Conservation (phyloP, 768 basidiomycete genomes). For the Termitomyces sp. region DNA sequence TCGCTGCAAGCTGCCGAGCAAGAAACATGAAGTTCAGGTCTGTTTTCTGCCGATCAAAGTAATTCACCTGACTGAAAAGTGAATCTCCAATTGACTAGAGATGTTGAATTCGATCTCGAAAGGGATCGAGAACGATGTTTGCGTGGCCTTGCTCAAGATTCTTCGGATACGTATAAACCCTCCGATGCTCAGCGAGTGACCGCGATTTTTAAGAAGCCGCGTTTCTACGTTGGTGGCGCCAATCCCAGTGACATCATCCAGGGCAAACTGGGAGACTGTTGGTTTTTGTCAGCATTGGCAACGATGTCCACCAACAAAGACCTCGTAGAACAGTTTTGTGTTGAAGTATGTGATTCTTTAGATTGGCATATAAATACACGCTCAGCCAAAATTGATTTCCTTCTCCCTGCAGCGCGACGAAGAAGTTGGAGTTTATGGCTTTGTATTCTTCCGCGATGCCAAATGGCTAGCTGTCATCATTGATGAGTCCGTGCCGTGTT, state of each 20-base stretch:
- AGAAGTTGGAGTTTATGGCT: conserved; percentile 48
- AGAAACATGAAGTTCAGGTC: conserved; percentile 53
- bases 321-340: conserved; percentile 51
- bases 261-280: conserved; percentile 51
- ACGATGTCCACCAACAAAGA: conserved; percentile 42
- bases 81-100: conserved; percentile 27
- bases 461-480: conserved; percentile 47
- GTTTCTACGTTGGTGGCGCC: conserved; percentile 45
- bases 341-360: conserved; percentile 31
- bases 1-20: conserved; percentile 41
- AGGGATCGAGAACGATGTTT: conserved; percentile 38
- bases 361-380: too few relatives aligned
- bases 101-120: conserved; percentile 54
- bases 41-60: not conserved
- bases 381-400: not conserved
- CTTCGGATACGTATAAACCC: conserved; percentile 19
- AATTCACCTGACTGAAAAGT: not conserved
- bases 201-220: conserved; percentile 49
- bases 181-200: conserved; percentile 45
- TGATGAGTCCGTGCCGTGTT: conserved; percentile 35
- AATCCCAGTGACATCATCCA: conserved; percentile 45
- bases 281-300: conserved; percentile 51
- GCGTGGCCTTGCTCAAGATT: conserved; percentile 28
- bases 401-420: conserved; percentile 38
- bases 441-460: conserved; percentile 45